Evolutionary conservation across 352 stramenopile genomes (phyloP).

Genomic region (Phytopythium sindhum): DNA sequence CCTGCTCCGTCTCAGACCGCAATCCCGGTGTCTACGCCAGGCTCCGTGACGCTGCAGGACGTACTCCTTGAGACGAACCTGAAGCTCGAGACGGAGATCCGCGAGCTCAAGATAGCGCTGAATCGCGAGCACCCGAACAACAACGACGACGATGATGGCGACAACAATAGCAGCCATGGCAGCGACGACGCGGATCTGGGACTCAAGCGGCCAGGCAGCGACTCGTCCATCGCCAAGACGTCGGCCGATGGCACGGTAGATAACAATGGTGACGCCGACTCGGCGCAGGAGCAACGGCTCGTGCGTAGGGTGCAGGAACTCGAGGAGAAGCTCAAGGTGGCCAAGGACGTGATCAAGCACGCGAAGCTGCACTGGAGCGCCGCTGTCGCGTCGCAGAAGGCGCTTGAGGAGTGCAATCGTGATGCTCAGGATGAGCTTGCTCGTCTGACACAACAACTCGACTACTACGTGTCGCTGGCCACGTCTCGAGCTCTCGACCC

Average conservation of each 20-base stretch:
- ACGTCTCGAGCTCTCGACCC: not conserved
- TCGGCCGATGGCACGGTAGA: constrained; percentile 5
- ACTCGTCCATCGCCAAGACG: constrained; percentile 21
- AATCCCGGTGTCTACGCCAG: not conserved
- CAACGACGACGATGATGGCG: constrained; percentile 19
- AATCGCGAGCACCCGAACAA: constrained; percentile 16
- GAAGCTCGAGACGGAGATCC: constrained; percentile 42
- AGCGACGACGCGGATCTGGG: constrained; percentile 20
- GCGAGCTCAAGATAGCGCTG: constrained; percentile 32
- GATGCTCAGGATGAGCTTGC: constrained; percentile 47
- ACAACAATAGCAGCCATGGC: constrained; percentile 15
- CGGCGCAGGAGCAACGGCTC: constrained; percentile 25
- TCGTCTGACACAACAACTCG: constrained; percentile 41
- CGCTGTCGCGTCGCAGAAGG: constrained; percentile 60
- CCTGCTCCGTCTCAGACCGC: constrained; percentile 17
- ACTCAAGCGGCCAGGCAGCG: constrained; percentile 33
- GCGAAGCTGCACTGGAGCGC: constrained; percentile 65
- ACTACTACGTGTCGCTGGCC: constrained; percentile 34
- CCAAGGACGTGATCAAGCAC: constrained; percentile 53
- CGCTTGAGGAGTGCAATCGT: constrained; percentile 52
- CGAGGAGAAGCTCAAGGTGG: constrained; percentile 43
- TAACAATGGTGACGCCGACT: constrained; percentile 14
- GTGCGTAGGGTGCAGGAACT: constrained; percentile 35
- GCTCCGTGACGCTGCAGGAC: constrained; percentile 37
- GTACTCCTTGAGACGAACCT: constrained; percentile 54